These are phyloP conservation scores for Aureobasidium sp. DNA, from an alignment of 2,329 filamentous ascomycete genomes.

Conservation along the genomic window DNA sequence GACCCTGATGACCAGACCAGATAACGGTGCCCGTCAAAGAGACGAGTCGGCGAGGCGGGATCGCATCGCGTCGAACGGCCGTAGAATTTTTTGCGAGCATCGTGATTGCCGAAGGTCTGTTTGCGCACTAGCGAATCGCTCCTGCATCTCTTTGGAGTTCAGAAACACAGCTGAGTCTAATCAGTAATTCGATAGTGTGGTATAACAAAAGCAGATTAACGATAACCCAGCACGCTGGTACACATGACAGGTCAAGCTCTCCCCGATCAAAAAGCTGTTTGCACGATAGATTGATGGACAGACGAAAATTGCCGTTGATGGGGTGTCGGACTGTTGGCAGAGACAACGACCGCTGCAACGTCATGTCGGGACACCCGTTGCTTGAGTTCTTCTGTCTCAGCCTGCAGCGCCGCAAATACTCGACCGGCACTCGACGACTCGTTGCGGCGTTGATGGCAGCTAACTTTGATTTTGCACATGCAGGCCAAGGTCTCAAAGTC, in stretches of 20 bases:
- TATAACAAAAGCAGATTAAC: not conserved
- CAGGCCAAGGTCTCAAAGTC: not conserved
- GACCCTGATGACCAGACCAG: too few relatives aligned
- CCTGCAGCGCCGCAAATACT: not conserved
- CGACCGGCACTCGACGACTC: not conserved
- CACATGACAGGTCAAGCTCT: not conserved
- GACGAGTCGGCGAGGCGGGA: not conserved
- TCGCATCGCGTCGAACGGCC: not conserved
- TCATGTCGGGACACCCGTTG: conserved; percentile 6
- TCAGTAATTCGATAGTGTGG: conserved; percentile 5
- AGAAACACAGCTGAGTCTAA: conserved; percentile 2
- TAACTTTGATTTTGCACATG: not conserved
- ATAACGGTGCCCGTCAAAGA: not conserved
- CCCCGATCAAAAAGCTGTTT: too few relatives aligned
- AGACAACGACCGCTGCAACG: not conserved
- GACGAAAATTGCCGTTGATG: not conserved
- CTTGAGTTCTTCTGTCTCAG: conserved; percentile 4
- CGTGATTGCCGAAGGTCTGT: conserved; percentile 5
- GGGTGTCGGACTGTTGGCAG: not conserved
- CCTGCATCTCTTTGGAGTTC: not conserved
- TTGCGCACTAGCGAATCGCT: conserved; percentile 8
- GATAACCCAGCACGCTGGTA: not conserved
- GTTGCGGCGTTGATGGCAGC: not conserved
- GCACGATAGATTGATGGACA: too few relatives aligned
- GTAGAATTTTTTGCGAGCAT: conserved; percentile 4